These are phyloP conservation scores for Nicotiana rustica DNA, from an alignment of 305 asterid species.

Conservation along the genomic window DNA sequence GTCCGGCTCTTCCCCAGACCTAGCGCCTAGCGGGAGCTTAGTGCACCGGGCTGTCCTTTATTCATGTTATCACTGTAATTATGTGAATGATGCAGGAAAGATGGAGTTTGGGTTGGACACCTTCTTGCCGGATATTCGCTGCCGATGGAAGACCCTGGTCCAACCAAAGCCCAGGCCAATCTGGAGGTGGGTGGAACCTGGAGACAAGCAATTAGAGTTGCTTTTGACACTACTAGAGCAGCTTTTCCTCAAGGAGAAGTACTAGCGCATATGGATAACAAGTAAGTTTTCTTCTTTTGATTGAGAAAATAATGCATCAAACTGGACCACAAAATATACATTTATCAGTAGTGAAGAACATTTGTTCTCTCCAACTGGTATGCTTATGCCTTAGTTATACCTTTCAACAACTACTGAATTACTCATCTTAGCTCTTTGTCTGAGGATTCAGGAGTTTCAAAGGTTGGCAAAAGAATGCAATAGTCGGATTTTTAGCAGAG, in stretches of 20 bases:
- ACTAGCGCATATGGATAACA: constrained; percentile 44
- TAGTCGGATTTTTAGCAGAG: constrained; percentile 35
- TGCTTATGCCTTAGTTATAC: background rate
- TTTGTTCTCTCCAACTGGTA: background rate
- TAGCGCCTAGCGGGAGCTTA: too few species aligned
- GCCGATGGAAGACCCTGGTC: constrained; percentile 44
- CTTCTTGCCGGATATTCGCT: constrained; percentile 45
- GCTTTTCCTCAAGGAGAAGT: constrained; percentile 46
- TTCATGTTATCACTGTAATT: background rate
- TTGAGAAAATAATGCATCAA: background rate
- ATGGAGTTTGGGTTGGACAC: constrained; percentile 48
- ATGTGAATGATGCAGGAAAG: constrained; percentile 38
- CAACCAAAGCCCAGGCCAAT: constrained; percentile 11
- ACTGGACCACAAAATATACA: background rate
- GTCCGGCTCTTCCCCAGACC: too few species aligned
- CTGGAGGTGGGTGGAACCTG: constrained; percentile 41
- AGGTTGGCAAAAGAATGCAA: constrained; percentile 44
- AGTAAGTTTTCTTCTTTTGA: constrained; percentile 29
- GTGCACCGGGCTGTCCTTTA: too few species aligned
- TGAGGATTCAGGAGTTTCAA: constrained; percentile 45
- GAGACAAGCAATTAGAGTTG: constrained; percentile 45
- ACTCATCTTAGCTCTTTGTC: background rate
- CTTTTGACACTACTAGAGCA: constrained; percentile 40
- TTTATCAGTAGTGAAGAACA: background rate
- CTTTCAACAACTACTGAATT: background rate